A percentile compares a stretch with the other conserved stretches of the same genome.
phyloP scores from a whole-genome alignment of 2,329 filamentous ascomycete species.

The Sclerotinia minor region DNA sequence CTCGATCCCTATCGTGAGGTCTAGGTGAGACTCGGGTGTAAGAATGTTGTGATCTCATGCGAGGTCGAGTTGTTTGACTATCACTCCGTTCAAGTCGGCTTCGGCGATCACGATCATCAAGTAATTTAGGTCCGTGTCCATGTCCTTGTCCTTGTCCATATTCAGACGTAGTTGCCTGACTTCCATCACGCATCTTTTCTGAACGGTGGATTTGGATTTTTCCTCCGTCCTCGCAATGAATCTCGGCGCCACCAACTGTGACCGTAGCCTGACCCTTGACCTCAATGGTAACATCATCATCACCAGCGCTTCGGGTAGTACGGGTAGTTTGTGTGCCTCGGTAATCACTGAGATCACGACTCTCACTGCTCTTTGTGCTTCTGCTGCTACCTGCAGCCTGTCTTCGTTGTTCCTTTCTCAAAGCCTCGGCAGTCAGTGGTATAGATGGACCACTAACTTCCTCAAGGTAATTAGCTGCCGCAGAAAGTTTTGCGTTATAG shows the following conservation, averaged over 20 bases:
- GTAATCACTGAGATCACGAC: constrained; percentile 64
- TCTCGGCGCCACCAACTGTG: constrained; percentile 57
- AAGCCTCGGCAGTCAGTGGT: constrained; percentile 56
- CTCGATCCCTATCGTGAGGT: constrained; percentile 24
- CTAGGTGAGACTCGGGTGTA: constrained; percentile 32
- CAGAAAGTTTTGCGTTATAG: constrained; percentile 49
- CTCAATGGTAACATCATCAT: constrained; percentile 60
- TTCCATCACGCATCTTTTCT: constrained; percentile 46
- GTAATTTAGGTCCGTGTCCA: constrained; percentile 20
- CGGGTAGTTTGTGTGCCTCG: constrained; percentile 61
- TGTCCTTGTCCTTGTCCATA: constrained; percentile 32
- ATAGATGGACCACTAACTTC: constrained; percentile 49
- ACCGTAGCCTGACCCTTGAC: constrained; percentile 58
- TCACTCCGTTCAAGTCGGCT: constrained; percentile 31
- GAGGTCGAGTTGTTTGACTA: constrained; percentile 26
- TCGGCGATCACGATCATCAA: constrained; percentile 37
- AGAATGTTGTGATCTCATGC: constrained; percentile 35
- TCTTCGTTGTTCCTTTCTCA: constrained; percentile 49
- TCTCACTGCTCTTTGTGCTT: constrained; percentile 60
- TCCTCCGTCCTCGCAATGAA: constrained; percentile 58
- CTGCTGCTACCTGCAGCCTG: constrained; percentile 48
- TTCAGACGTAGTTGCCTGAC: constrained; percentile 52
- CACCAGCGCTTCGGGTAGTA: constrained; percentile 50
- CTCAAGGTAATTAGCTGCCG: constrained; percentile 55
- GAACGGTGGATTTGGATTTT: constrained; percentile 57